Evolutionary conservation across 495 filamentous ascomycete genomes (phyloP), one percentile per base, ranked within the genome.

Genomic region (Pyrenopolyporus hunteri): DNA sequence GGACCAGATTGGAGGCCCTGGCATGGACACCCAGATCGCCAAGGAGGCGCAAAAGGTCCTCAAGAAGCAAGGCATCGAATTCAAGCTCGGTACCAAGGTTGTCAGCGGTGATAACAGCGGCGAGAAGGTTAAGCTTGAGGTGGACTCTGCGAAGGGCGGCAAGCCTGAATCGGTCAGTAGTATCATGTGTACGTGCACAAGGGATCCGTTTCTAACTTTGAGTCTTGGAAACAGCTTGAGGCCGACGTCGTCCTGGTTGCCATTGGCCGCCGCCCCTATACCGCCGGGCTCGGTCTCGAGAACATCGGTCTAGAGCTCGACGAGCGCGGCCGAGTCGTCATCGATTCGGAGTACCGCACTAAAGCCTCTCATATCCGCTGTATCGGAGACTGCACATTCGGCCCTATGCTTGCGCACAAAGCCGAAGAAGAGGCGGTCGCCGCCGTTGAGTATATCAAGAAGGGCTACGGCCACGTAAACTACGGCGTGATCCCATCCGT

Each of bases 401-500:
- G 94, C 13, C 95, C 94, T 67, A 98, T 98, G 94, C 87, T 98
- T 69, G 94, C 94, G 45, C 94, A 98, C 84, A 98, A 98, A 84
- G 94, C 95, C 35, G 94, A 98, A 80, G 94, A 98, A 80, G 94
- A 98, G 80, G 94, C 82, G 50, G 92, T 97, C 43, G 94, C 94
- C 9, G 92, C 85, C 33, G 83, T 98, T 35, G 94, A 98, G 77
- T 98, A 91, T 83, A 92, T 98, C 78, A 92, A 89, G 78, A 97
- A 97, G 81, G 91, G 91, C 59, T 89, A 93, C 78, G 94, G 94
- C 29, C 94, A 98, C 77, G 94, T 98, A 74, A 98, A 98, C 87
- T 98, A 98, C 82, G 90, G 86, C 72, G 91, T 88, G 77, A 98
- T 98, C 74, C 94, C 94, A 60, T 91, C 89, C 39, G 94, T 98